Evolutionary conservation across 1,139 yeast species (phyloP), one percentile per base, ranked within the genome.

Genomic region (Kurtzmaniella quercitrusa): DNA sequence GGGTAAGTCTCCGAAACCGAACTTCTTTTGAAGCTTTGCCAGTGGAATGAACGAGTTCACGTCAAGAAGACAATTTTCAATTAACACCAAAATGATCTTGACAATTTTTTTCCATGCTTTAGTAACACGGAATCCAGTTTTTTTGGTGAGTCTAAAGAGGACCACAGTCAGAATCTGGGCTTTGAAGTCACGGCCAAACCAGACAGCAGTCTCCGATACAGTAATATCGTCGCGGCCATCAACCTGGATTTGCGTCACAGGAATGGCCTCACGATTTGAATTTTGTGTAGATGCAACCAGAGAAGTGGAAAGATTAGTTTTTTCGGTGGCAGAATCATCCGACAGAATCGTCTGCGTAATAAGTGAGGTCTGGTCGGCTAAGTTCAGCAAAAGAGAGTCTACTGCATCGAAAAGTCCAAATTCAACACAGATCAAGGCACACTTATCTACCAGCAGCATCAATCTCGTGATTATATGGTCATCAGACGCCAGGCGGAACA

Each of bases 161-260:
- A 93, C 91, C 40, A 91, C 89, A 1, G 89, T 76, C 3, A 96
- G 86, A 50, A 93, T 68, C 59, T 94, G 98, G 0, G 96, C 96
- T 54, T 91, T 88, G 65, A 88, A 88, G 56, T 89, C 95, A 40
- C 85, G 74, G 6, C 98, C 99, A 60, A 93, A 82, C 61, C 84
- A 77, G 8, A 89, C 88, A 0, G 96, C 80, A 47, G 82, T 66
- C 46, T 88, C 91, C 57, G 95, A 84, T 2, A 93, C 93, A 8
- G 87, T 83, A 33, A 84, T 70, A 19, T 80, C 82, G 1, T 71
- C 66, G 36, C 68, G 74, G 43, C 71, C 71, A 32, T 76, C 75
- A 14, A 74, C 66, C 42, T 76, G 78, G 34, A 72, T 67, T 48
- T 71, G 74, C 12, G 77, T 72, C 35, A 71, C 61, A 14, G 77